Conservation (phyloP, 805 yeast genomes). For the Candida stauntonica region DNA sequence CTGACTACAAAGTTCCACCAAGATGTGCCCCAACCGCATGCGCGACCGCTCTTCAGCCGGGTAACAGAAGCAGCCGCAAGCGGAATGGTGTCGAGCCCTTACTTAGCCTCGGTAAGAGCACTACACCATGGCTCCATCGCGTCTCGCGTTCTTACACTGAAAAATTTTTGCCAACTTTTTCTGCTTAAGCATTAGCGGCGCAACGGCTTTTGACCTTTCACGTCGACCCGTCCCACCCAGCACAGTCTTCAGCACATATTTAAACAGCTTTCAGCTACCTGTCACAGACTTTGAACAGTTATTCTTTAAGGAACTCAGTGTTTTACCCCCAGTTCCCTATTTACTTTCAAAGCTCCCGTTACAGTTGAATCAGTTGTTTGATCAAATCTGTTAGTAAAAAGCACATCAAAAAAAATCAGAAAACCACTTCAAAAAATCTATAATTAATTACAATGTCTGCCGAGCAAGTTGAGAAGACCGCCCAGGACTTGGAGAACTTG, state of each 20-base stretch:
- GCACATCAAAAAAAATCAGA: slow-evolving; percentile 23
- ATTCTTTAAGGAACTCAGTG: no score
- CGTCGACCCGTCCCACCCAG: background rate
- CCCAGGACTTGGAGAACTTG: slow-evolving; percentile 46
- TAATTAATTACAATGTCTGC: slow-evolving; percentile 34
- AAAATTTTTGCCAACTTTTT: background rate
- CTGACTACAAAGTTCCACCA: no score
- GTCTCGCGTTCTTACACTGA: background rate
- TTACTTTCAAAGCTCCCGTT: background rate
- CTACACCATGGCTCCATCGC: background rate
- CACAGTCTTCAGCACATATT: background rate
- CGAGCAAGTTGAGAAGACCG: slow-evolving; percentile 38
- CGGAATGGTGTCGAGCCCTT: background rate
- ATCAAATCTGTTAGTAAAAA: slow-evolving; percentile 2
- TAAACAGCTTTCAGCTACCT: background rate
- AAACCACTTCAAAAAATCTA: slow-evolving; percentile 15
- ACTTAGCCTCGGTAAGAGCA: background rate
- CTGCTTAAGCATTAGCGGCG: background rate
- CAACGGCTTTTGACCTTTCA: background rate
- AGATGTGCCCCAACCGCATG: no score
- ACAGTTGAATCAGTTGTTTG: slow-evolving; percentile 4
- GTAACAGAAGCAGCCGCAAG: background rate
- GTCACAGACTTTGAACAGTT: background rate
- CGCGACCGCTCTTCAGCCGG: no score
- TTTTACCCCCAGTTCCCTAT: background rate